Base-by-base conservation (phyloP, 2,329 filamentous ascomycete genomes). In the Neocucurbitaria cava region DNA sequence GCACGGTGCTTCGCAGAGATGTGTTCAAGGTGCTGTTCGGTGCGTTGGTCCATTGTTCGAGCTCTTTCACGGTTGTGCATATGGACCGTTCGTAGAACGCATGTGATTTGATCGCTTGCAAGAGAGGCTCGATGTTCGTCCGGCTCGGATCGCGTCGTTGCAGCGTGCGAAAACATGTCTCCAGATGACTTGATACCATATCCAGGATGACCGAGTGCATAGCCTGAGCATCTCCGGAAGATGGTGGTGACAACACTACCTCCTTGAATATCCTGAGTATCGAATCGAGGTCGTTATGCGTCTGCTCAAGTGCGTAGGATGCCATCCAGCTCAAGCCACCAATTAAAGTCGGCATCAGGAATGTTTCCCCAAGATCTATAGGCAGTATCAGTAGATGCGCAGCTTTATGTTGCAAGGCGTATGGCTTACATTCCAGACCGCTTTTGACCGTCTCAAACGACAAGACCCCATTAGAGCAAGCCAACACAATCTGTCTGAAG, bases 261-360 rank as follows among this genome's bases (percentile, higher is more conserved):
- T 91, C 83, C 53, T 90, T 86, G 8, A 95, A 78, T 21, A 93
- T 86, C 60, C 88, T 87, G 55, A 94, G 82, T 17, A 91, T 81
- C 3, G 89, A 84, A 63, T 87, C 86, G 53, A 89, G 84, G 63
- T 91, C 87, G 15, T 83, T 81, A 49, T 79, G 74, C 13, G 85
- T 83, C 54, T 88, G 84, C 46, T 87, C 82, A 81, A 88, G 89
- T 3, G 92, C 84, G 62, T 90, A 86, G 49, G 87, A 85, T 1
- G 87, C 83, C 55, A 95, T 82, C 79, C 89, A 94, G 2, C 83
- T 82, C 13, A 94, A 83, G 0, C 89, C 90, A 5, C 88, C 86
- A 1, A 94, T 85, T 0, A 95, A 81, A 0, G 90, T 90, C 0
- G 91, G 91, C n/a, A 94, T 77, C 1, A 95, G 77, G 59, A 93